Evolutionary conservation across 495 filamentous ascomycete genomes (phyloP).

Genomic region (Immersiella caudata): DNA sequence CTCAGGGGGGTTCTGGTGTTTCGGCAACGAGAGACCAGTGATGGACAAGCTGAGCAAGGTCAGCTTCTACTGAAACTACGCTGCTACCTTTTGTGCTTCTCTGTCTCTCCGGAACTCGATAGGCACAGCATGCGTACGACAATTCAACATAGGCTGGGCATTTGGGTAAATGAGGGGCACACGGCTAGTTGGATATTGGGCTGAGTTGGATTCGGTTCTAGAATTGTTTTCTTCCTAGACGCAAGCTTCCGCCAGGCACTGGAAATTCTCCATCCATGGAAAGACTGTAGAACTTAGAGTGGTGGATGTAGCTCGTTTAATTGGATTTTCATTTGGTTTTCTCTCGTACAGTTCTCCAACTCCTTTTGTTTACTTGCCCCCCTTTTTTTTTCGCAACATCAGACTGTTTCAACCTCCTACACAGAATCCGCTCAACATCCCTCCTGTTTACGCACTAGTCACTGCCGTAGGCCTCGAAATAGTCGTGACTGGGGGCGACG

Average conservation of each 20-base stretch:
- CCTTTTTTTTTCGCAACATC: not conserved
- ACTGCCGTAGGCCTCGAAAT: not conserved
- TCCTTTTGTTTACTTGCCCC: not conserved
- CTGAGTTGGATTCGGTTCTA: not conserved
- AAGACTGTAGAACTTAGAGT: not conserved
- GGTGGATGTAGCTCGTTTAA: not conserved
- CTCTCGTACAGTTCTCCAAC: not conserved
- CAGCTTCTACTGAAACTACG: not conserved
- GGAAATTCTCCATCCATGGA: not conserved
- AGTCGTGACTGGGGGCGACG: not conserved
- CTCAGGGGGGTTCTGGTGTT: not conserved
- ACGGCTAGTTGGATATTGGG: not conserved
- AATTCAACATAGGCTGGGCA: no score
- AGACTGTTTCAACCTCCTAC: not conserved
- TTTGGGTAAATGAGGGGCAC: no score
- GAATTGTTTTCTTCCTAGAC: not conserved
- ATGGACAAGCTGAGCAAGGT: conserved; percentile 1
- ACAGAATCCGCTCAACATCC: not conserved
- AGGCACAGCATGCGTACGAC: no score
- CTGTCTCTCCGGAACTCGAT: no score
- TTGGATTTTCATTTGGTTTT: not conserved
- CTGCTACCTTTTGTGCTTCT: not conserved
- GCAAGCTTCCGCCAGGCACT: not conserved
- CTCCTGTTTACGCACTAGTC: not conserved
- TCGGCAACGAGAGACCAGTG: not conserved